Evolutionary conservation across 352 stramenopile genomes (phyloP), one percentile per base, ranked within the genome.

Genomic region (Globisporangium megalacanthum): DNA sequence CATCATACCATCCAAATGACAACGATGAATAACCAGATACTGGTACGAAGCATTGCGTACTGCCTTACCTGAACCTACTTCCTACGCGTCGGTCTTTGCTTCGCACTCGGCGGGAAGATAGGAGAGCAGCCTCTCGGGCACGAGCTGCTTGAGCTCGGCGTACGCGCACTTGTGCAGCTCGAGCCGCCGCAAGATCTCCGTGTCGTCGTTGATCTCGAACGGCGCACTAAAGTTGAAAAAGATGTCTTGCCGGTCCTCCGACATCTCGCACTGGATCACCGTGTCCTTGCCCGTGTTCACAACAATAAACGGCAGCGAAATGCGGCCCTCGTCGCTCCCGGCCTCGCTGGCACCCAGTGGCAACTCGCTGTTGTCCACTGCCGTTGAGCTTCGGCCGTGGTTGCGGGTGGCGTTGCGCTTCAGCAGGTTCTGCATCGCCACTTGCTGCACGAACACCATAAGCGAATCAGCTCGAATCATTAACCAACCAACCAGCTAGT

Each of bases 201-300:
- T 98, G 71, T 98, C 96, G 75, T 98, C 95, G 66, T 98, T 97
- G 71, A 99, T 98, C 73, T 99, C 94, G 73, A 98, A 99, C 39
- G 94, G 89, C 46, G 86, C 83, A 64, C 77, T 95, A 68, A 99
- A 99, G 67, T 98, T 97, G 78, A 98, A 98, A 64, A 97, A 98
- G 37, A 98, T 97, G 65, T 98, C 88, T 36, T 95, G 91, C 0
- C 89, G 84, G 62, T 98, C 91, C 65, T 95, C 86, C 11, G 83
- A 94, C 94, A 98, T 98, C 61, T 99, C 95, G 64, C 94, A 98
- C 68, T 98, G 92, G 67, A 98, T 98, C 10, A 98, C 83, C 1
- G 94, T 97, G 57, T 94, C 85, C 42, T 94, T 92, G 73, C 83
- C 83, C 4, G 95, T 98, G 69, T 97, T 98, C 20, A 99, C 92